Conservation (phyloP, 163 green algal genomes). For the Volvox carteri region DNA sequence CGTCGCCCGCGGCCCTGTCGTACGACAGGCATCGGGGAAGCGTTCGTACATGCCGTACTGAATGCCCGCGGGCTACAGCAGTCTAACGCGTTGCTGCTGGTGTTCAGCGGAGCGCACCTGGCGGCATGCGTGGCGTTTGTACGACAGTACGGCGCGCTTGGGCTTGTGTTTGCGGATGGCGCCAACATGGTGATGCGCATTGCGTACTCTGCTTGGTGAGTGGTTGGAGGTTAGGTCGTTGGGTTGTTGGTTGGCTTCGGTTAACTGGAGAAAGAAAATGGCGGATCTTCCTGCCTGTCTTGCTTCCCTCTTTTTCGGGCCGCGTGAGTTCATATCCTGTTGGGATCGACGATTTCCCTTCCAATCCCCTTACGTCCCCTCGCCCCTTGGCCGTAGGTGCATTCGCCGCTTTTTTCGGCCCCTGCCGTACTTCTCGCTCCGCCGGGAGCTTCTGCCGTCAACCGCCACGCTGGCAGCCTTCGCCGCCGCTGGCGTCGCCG, state of each 20-base stretch:
- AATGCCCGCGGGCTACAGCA: conserved; percentile 60
- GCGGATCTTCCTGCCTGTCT: too few species aligned
- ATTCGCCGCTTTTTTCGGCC: conserved; percentile 65
- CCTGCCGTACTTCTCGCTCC: conserved; percentile 55
- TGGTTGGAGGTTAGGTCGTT: too few species aligned
- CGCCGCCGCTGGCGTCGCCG: conserved; percentile 15
- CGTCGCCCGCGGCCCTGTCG: too few species aligned
- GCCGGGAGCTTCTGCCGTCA: conserved; percentile 66
- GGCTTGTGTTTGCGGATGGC: conserved; percentile 83
- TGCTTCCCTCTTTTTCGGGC: too few species aligned
- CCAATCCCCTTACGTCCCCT: too few species aligned
- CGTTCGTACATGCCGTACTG: conserved; percentile 63
- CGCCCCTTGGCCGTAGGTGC: conserved; percentile 54
- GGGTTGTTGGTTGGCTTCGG: too few species aligned
- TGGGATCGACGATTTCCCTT: too few species aligned
- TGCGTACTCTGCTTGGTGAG: conserved; percentile 77
- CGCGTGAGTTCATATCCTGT: too few species aligned
- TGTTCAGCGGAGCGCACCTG: conserved; percentile 71
- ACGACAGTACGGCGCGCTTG: conserved; percentile 64
- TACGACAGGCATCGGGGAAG: background rate
- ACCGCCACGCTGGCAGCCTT: conserved; percentile 45
- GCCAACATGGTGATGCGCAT: conserved; percentile 88
- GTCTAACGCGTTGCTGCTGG: conserved; percentile 78
- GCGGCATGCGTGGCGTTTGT: conserved; percentile 69
- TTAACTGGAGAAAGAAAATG: too few species aligned